A percentile compares a stretch with the other conserved stretches of the same genome.
Conservation (phyloP, 2,329 filamentous ascomycete species). For the Conoideocrella luteorostrata region DNA sequence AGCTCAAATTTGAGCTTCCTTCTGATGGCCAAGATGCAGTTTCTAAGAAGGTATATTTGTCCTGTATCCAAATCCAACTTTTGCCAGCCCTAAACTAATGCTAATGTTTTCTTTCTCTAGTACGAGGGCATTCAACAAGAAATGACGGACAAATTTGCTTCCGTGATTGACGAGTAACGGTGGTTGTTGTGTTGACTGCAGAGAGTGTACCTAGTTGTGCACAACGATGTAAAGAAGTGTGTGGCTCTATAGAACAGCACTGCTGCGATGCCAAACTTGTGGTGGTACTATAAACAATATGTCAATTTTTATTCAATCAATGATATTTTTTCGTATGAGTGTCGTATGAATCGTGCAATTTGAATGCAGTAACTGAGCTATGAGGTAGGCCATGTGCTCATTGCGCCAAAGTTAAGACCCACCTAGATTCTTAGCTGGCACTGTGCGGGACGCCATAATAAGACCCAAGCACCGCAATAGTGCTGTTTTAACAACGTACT, state of each 20-base stretch:
- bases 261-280: conserved; percentile 10
- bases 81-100: not conserved
- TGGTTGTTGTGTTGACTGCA: conserved; percentile 6
- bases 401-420: too few species aligned
- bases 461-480: too few species aligned
- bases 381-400: too few species aligned
- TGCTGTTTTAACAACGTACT: too few species aligned
- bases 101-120: conserved; percentile 46
- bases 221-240: conserved; percentile 15
- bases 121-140: conserved; percentile 87
- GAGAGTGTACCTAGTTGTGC: conserved; percentile 4
- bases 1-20: conserved; percentile 95
- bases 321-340: not conserved
- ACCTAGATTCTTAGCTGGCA: not conserved
- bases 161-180: conserved; percentile 84
- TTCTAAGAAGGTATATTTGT: conserved; percentile 64
- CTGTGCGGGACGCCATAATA: not conserved
- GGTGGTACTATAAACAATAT: conserved; percentile 3
- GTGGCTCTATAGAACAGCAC: conserved; percentile 22
- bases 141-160: conserved; percentile 96
- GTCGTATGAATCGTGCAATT: too few species aligned
- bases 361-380: too few species aligned
- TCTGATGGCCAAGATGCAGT: conserved; percentile 75
- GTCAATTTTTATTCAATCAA: conserved; percentile 1
- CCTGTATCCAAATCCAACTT: not conserved